Base-by-base conservation (phyloP, 2,329 filamentous ascomycete species). In the Monosporascus sp. region DNA sequence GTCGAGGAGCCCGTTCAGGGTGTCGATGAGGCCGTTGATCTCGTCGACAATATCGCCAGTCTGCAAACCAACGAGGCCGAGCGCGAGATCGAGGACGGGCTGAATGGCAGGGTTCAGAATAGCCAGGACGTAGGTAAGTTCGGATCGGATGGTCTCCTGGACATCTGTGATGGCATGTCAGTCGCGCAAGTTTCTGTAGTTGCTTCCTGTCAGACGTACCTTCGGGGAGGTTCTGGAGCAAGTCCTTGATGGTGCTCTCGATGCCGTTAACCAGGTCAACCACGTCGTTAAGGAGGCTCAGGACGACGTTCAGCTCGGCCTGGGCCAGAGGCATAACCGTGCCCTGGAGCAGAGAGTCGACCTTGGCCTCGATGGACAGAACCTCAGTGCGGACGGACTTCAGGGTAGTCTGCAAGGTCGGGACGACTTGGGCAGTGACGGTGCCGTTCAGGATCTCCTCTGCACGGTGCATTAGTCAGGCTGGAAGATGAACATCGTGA, bases 71-170 rank as follows among this genome's bases (percentile, higher is more conserved):
- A 64, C 59, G 37, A 59, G 59, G 25, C 55, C 48, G 3, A 52
- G 41, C 37, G 58, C 57, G 50, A 64, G 63, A 37, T n/a, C 49
- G 47, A 65, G 27, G 53, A 68, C 44, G 38, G 59, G 62, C 48
- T 58, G 58, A 48, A 62, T 51, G 15, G 67, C 48, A 49, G 63
- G 55, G 50, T 55, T 31, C 49, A 63, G 50, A 39, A 58, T 53
- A 24, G 53, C 46, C 27, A 67, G 53, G 48, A 63, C 60, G 52
- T 56, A 56, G 52, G 63, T 58, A 20, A 68, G 57, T 55, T 67
- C 63, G 18, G 62, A 58, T 59, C 64, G 56, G 55, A 65, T 37
- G 22, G 56, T 43, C 44, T 50, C 48, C 3, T 63, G 48, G 52
- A 60, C 58, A 53, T 64, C 65, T 65, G n/a, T 31, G 6, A 25